Base-by-base conservation (phyloP, 2,329 filamentous ascomycete species). In the Aphanoascus verrucosus region DNA sequence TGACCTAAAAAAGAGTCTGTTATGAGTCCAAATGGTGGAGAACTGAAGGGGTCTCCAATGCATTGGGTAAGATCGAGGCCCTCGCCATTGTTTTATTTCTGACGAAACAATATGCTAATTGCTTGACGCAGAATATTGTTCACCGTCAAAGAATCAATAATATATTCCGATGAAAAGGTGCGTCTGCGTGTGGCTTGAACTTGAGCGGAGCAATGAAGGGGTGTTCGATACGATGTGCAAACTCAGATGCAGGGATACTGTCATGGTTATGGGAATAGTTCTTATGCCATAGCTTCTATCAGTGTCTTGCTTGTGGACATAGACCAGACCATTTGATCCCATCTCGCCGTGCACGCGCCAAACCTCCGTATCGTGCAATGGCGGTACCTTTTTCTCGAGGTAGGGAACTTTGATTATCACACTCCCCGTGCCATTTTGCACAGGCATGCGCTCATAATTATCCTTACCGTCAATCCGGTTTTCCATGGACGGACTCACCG, bases 251-350 rank as follows among this genome's bases (percentile, higher is more conserved):
- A 4, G 41, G 41, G 34, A 98, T 97, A 72, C 97, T 97, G 73
- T 97, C 90, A 55, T 91, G 90, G 74, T n/a, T n/a, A 97, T 98
- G 65, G 91, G 88, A 64, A 97, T 91, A n/a, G 91, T 96, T 79
- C 97, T 98, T 64, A 98, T 82, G 53, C 93, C 93, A 72, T 98
- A 98, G 70, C 97, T 97, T 65, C 93, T 90, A 67, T 84, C 85
- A 35, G 93, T 97, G 74, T 98, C 91, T 72, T 91, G 93, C 77
- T 98, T 98, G 74, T 86, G 82, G 49, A 60, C 56, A 54, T 11
- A 53, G 42, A 53, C 43, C 15, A 53, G 34, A 53, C 38, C 50
- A 34, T 42, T 45, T 5, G 43, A 47, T 38, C 50, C 50, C 28
- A 47, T 46, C 50, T 53, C 50, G 34, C 50, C 42, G 23, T 46